These are phyloP conservation scores for Penicillium rolfsii DNA, from an alignment of 2,329 filamentous ascomycete species.

Conservation along the genomic window DNA sequence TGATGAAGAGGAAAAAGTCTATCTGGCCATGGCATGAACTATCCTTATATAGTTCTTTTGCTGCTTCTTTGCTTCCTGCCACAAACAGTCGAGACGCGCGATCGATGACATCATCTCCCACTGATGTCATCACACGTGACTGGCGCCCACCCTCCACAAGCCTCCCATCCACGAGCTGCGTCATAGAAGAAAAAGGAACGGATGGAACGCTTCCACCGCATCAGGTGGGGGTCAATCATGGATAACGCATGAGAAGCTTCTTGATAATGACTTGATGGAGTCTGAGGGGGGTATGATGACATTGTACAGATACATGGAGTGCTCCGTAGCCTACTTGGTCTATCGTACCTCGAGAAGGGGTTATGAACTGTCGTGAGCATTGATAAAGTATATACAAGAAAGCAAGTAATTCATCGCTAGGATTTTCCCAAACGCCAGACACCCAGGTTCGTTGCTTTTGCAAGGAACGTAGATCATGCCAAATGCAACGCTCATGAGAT, in stretches of 20 bases:
- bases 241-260: neutral
- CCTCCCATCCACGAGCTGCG: constrained; percentile 6
- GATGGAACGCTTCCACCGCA: constrained; percentile 10
- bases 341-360: neutral
- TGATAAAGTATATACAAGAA: neutral
- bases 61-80: neutral
- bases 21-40: neutral
- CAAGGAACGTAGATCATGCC: constrained; percentile 16
- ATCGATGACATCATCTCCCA: constrained; percentile 25
- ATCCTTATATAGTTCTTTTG: constrained; percentile 8
- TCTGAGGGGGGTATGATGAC: constrained; percentile 8
- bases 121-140: constrained; percentile 32
- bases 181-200: constrained; percentile 17
- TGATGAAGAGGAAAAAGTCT: neutral
- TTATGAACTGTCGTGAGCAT: neutral
- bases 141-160: neutral
- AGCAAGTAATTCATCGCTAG: neutral
- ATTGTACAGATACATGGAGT: neutral
- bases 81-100: neutral
- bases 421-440: constrained; percentile 2
- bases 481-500: constrained; percentile 20
- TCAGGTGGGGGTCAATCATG: constrained; percentile 3
- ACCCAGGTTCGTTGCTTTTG: constrained; percentile 4
- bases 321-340: neutral
- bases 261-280: constrained; percentile 4